phyloP scores from a whole-genome alignment of 768 basidiomycete species.

The Termitomyces sp. region DNA sequence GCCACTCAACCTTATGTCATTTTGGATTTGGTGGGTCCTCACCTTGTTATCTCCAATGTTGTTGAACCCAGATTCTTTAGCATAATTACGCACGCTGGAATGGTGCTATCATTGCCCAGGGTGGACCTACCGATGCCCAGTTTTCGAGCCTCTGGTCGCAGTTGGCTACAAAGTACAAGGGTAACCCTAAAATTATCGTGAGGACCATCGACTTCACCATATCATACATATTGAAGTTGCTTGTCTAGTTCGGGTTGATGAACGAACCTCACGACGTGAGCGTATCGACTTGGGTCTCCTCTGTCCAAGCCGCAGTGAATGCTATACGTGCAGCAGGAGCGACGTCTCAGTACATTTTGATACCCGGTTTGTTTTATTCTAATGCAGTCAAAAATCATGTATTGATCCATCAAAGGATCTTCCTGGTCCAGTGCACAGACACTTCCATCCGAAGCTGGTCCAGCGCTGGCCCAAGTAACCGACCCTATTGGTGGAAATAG shows the following conservation, averaged over 20 bases:
- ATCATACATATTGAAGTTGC: constrained; percentile 8
- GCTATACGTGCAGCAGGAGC: constrained; percentile 58
- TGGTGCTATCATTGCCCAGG: constrained; percentile 51
- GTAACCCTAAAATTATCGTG: constrained; percentile 38
- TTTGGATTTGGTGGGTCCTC: constrained; percentile 39
- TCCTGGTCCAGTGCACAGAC: constrained; percentile 26
- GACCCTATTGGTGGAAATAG: constrained; percentile 38
- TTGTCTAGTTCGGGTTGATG: constrained; percentile 34
- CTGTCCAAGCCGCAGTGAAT: constrained; percentile 53
- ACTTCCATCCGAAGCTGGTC: constrained; percentile 42
- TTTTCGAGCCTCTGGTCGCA: constrained; percentile 51
- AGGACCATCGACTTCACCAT: constrained; percentile 21
- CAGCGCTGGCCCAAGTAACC: constrained; percentile 35
- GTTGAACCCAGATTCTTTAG: background rate
- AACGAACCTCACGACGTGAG: constrained; percentile 61
- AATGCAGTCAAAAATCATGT: background rate
- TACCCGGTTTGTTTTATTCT: constrained; percentile 37
- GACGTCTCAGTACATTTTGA: constrained; percentile 49
- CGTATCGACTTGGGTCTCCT: constrained; percentile 39
- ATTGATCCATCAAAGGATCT: constrained; percentile 15
- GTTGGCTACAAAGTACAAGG: constrained; percentile 45
- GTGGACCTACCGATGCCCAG: constrained; percentile 50
- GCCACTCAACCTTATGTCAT: constrained; percentile 42
- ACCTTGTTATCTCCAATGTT: background rate
- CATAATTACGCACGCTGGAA: constrained; percentile 65